A percentile compares a stretch with the other conserved stretches of the same genome.
phyloP scores from a whole-genome alignment of 2,329 filamentous ascomycete species.

The Aspergillus sp. region DNA sequence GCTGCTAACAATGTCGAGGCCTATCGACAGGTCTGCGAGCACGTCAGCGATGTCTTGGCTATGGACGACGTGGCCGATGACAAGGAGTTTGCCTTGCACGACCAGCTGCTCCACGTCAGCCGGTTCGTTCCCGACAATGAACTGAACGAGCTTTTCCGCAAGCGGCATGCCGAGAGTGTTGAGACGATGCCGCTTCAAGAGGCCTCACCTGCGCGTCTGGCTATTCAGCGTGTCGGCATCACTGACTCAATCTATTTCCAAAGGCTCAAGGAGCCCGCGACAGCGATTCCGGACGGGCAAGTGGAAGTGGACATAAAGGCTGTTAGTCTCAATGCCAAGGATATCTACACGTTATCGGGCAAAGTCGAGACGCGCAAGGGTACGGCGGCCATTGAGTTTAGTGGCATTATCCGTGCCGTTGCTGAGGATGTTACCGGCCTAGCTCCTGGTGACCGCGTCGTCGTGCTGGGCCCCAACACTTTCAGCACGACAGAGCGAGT shows the following conservation, averaged over 20 bases:
- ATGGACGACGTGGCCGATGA: slow-evolving; percentile 1
- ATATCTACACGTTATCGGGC: slow-evolving; percentile 6
- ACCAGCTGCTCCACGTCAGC: slow-evolving; percentile 6
- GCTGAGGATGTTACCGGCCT: neutral
- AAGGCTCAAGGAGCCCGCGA: neutral
- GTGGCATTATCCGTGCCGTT: no score
- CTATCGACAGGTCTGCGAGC: slow-evolving; percentile 1
- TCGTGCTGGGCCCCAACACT: neutral
- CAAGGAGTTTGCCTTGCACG: slow-evolving; percentile 3
- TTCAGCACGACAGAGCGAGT: neutral
- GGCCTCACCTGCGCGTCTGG: neutral
- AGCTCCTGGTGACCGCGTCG: neutral
- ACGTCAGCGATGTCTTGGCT: neutral
- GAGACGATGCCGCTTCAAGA: neutral
- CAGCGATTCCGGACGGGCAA: neutral
- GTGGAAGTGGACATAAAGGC: slow-evolving; percentile 8
- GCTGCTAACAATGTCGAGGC: slow-evolving; percentile 2
- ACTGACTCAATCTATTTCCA: slow-evolving; percentile 1
- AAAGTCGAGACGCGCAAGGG: slow-evolving; percentile 3
- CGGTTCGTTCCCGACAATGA: slow-evolving; percentile 7
- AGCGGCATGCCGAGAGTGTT: neutral
- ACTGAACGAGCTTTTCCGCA: slow-evolving; percentile 6
- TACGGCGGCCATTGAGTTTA: no score
- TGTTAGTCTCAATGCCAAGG: slow-evolving; percentile 9
- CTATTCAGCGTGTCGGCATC: neutral